A percentile compares a stretch with the other conserved stretches of the same genome.
phyloP scores from a whole-genome alignment of 306 rosid species.

The Malus domestica region ASM211411v1 NC_041795.1:13723501-13724000 shows the following conservation, averaged over 20 bases:
- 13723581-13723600: slow-evolving; percentile 65
- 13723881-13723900: slow-evolving; percentile 59
- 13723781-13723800: background rate
- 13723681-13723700: slow-evolving; percentile 69
- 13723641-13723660: slow-evolving; percentile 67
- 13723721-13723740: background rate
- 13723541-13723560: background rate
- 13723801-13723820: background rate
- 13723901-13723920: slow-evolving; percentile 64
- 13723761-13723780: background rate
- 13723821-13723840: slow-evolving; percentile 28
- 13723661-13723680: slow-evolving; percentile 78
- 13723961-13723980: slow-evolving; percentile 19
- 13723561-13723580: slow-evolving; percentile 30
- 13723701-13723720: slow-evolving; percentile 30
- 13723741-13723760: background rate
- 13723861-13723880: slow-evolving; percentile 67
- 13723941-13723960: slow-evolving; percentile 34
- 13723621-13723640: slow-evolving; percentile 56
- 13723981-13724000: slow-evolving; percentile 21
- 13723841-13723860: slow-evolving; percentile 60
- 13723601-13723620: slow-evolving; percentile 59
- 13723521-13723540: background rate
- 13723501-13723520: background rate
- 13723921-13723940: slow-evolving; percentile 66